Base-by-base conservation (phyloP, 148 eudicot species). In the Vaccinium macrocarpon region DNA sequence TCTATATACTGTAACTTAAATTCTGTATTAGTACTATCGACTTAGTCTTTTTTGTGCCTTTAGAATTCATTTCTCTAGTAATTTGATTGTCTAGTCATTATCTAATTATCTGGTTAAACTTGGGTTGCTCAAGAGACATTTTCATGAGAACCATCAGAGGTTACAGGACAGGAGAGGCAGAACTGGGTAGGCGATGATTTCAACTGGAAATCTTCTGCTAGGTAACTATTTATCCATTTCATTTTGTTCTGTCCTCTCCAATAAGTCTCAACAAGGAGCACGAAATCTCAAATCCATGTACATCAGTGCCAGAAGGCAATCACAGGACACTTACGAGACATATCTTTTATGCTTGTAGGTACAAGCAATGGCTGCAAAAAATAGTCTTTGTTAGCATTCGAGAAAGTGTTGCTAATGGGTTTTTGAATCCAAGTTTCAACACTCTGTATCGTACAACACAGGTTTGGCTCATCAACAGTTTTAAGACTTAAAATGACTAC, bases 331-430 rank as follows among this genome's bases (percentile, higher is more conserved):
- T 29, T 29, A 29, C 35, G 35, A 32, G 12, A 79, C 11, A 9
- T 85, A 70, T 81, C 52, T 15, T 55, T 25, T 53, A 32, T 84
- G 29, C 77, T 51, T 80, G 68, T 66, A 91, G 91, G 82, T 89
- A 91, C 87, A 84, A 86, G 86, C 85, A 84, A 49, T 89, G 90
- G 89, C 87, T 91, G 79, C 84, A 88, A 51, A 89, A 85, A 83
- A 23, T 91, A 62, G 87, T 78, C 42, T 91, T 21, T 68, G 80
- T 89, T 72, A 86, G 82, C 80, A 27, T 84, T 49, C 80, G 93
- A 81, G 93, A 91, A 84, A 88, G 91, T 84, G 52, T 85, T 82
- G 93, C 93, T 66, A 85, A 79, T 87, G 93, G 91, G 81, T 71
- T 89, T 10, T 91, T 91, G 93, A 87, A 72, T 81, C 79, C 89